phyloP scores from a whole-genome alignment of 208 protist species.

The Herpetomonas samuelpessoai region DNA sequence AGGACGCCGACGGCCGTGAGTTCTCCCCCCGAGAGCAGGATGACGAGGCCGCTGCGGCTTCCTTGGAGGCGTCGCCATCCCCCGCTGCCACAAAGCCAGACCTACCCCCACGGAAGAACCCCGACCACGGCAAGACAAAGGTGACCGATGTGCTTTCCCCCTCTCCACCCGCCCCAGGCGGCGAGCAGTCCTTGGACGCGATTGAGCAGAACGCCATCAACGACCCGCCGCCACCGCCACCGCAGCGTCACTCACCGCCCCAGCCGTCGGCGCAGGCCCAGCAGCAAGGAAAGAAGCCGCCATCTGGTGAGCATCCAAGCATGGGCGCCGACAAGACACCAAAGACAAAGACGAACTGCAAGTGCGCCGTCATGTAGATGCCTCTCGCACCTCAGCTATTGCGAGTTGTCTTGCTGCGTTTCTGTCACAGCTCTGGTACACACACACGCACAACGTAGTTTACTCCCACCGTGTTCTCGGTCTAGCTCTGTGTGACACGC shows the following conservation, averaged over 20 bases:
- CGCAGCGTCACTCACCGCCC: background rate
- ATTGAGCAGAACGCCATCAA: constrained; percentile 4
- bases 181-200: background rate
- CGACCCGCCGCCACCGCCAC: background rate
- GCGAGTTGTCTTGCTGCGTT: background rate
- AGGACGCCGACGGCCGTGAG: constrained; percentile 21
- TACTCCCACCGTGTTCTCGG: too few relatives aligned
- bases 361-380: constrained; percentile 48
- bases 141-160: background rate
- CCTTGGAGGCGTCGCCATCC: background rate
- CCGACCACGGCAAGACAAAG: background rate
- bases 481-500: too few relatives aligned
- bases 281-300: background rate
- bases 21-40: constrained; percentile 30
- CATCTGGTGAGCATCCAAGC: background rate
- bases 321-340: background rate
- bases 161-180: background rate
- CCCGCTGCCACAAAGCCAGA: background rate
- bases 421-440: background rate
- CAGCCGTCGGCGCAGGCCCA: background rate
- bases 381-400: background rate
- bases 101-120: too few relatives aligned
- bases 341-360: constrained; percentile 44
- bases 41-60: constrained; percentile 6
- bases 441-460: constrained; percentile 1